Evolutionary conservation across 2,329 filamentous ascomycete genomes (phyloP), one percentile per base, ranked within the genome.

Genomic region (Fusarium sp.): DNA sequence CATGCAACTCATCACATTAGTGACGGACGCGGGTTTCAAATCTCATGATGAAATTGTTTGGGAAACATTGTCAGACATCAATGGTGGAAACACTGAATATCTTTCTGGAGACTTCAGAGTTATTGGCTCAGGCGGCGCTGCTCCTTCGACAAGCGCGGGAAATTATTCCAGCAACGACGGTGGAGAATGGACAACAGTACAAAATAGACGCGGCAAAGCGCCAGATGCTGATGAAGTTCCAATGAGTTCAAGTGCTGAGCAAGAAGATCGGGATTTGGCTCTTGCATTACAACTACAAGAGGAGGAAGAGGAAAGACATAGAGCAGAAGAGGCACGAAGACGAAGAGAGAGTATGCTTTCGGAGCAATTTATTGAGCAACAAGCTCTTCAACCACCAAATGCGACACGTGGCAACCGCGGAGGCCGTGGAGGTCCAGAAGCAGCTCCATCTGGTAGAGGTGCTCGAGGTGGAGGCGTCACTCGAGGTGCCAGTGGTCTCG

Each of bases 201-300:
- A 83, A 56, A 73, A 65, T 16, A 73, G 73, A 19, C 74, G 74
- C 3, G 78, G 78, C 8, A 80, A 79, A 52, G 66, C 52, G 0
- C 71, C 67, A 3, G 69, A 75, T 28, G 65, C 74, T 2, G 70
- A 75, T 4, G 72, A 76, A 14, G 69, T 73, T 3, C 75, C 79
- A 0, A 65, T 79, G 46, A 83, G 81, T 12, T 81, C 83, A 19
- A 79, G 81, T 67, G 80, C 84, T 69, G 85, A 91, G 80, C 86
- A 97, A 82, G 89, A 98, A 80, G 94, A 98, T 74, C 89, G 94
- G 63, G 93, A 96, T 65, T 81, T 98, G 30, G 96, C 96, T 0
- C 85, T 98, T 5, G 94, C 95, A 0, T 84, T 99, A 9, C 96
- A 98, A 76, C 86, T 98, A 2, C 95, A 98, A 77, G 96, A 98